Evolutionary conservation across 768 basidiomycete species (phyloP), one percentile per base, ranked within the genome.

Genomic region (Panus rudis): DNA sequence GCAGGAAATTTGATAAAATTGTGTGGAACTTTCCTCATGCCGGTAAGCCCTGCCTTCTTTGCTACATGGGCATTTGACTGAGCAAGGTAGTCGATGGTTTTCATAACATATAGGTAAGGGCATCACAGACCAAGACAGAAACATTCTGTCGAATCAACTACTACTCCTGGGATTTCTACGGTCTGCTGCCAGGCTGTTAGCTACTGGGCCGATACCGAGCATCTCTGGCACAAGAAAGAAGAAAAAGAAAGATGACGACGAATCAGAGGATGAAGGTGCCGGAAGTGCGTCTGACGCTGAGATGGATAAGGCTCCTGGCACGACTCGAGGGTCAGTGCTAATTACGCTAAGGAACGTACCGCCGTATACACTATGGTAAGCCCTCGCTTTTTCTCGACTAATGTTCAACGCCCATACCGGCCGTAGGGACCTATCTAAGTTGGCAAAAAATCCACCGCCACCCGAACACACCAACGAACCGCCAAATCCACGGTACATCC

Each of bases 11-110:
- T 76, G 84, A 91, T 62, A 77, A 75, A 48, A 75, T 97, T 44
- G 78, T 89, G 6, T 97, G 91, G 83, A 96, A 98, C 60, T 98
- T 97, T 59, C 94, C 94, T 46, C 94, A 98, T 66, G 85, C 86
- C 55, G 93, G 93, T 89, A 55, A 50, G 78, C 55, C 19, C 20
- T 19, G 17, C 21, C 7, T 26, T 37, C 37, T 19, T 47, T 5
- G 24, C 23, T 2, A 11, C 38, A 32, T 3, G 23, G 25, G 5
- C 16, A 38, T 44, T 19, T 41, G 37, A 25, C 47, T 46, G 19
- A 56, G 38, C 17, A 45, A 19, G n/a, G 37, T 14, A 24, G 16
- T 34, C 17, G 44, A 28, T 39, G 48, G n/a, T n/a, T n/a, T n/a
- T n/a, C n/a, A n/a, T 27, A 12, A 42, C 34, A 26, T 50, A 31